Percentiles rank a stretch among this genome's conserved stretches.
Conservation (phyloP, 768 basidiomycete species). For the Xerocomellus intermedius region DNA sequence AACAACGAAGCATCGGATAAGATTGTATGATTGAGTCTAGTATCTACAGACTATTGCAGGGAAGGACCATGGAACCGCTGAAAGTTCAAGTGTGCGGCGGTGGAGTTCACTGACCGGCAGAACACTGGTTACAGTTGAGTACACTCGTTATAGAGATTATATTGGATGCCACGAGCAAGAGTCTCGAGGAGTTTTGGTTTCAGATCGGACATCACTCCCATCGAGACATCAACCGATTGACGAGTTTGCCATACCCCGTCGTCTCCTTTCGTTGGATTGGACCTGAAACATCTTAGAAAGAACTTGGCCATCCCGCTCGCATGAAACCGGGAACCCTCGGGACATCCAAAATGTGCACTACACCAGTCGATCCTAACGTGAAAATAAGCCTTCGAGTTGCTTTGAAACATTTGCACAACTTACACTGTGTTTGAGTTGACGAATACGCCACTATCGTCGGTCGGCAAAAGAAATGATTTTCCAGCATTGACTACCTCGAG, state of each 20-base stretch:
- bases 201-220: slow-evolving; percentile 20
- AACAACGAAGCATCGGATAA: too few species aligned
- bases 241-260: slow-evolving; percentile 19
- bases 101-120: too few species aligned
- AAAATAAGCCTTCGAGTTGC: not conserved
- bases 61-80: too few species aligned
- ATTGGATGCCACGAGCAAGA: slow-evolving; percentile 11
- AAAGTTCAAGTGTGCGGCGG: too few species aligned
- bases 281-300: slow-evolving; percentile 24
- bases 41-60: too few species aligned
- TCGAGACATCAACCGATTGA: slow-evolving; percentile 22
- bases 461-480: slow-evolving; percentile 12
- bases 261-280: slow-evolving; percentile 22
- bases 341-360: slow-evolving; percentile 19
- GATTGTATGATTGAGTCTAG: too few species aligned
- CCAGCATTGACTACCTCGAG: slow-evolving; percentile 17
- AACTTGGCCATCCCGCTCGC: slow-evolving; percentile 16
- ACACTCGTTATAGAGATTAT: not conserved
- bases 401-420: not conserved
- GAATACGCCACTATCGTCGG: slow-evolving; percentile 4
- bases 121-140: not conserved
- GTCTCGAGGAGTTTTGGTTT: slow-evolving; percentile 20
- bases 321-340: slow-evolving; percentile 18
- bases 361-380: slow-evolving; percentile 22
- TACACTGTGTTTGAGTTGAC: slow-evolving; percentile 26